These are phyloP conservation scores for Kurtzmaniella quercitrusa DNA, from an alignment of 1,139 yeast species.

Conservation along the genomic window DNA sequence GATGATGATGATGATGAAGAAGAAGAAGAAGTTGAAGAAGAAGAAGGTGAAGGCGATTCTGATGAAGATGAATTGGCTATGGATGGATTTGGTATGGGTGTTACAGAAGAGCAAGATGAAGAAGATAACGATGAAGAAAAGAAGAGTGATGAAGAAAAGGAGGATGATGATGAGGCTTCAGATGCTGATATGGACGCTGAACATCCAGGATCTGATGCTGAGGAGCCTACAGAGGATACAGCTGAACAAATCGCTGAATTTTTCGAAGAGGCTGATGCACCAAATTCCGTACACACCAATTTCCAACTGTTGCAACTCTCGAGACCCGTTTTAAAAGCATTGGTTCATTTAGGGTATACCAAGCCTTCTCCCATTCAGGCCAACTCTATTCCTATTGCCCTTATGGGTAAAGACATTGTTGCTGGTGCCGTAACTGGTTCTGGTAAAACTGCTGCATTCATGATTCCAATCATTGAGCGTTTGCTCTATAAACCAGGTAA, in stretches of 20 bases:
- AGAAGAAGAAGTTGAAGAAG: constrained; percentile 21
- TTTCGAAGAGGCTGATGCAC: constrained; percentile 49
- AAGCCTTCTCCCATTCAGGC: constrained; percentile 93
- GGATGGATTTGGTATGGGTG: constrained; percentile 77
- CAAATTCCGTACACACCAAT: constrained; percentile 48
- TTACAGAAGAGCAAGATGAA: constrained; percentile 22
- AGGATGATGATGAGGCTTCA: constrained; percentile 18
- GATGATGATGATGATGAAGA: constrained; percentile 23
- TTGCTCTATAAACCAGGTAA: constrained; percentile 83
- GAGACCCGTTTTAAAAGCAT: constrained; percentile 83
- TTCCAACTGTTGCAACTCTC: constrained; percentile 81
- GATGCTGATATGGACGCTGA: constrained; percentile 26
- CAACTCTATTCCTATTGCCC: constrained; percentile 88
- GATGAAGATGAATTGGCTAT: constrained; percentile 57
- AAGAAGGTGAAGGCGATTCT: constrained; percentile 22
- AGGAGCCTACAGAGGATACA: constrained; percentile 52
- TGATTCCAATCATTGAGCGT: constrained; percentile 94
- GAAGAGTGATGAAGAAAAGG: constrained; percentile 19
- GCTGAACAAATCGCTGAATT: constrained; percentile 71
- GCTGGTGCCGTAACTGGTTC: constrained; percentile 99
- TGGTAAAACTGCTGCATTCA: constrained; percentile 97
- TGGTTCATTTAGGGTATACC: constrained; percentile 74
- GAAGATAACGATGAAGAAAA: constrained; percentile 24
- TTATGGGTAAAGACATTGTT: constrained; percentile 88
- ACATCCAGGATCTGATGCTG: constrained; percentile 17